A percentile compares a stretch with the other conserved stretches of the same genome.
phyloP scores from a whole-genome alignment of 2,329 filamentous ascomycete genomes.

The Phyllosticta capitalensis region DNA sequence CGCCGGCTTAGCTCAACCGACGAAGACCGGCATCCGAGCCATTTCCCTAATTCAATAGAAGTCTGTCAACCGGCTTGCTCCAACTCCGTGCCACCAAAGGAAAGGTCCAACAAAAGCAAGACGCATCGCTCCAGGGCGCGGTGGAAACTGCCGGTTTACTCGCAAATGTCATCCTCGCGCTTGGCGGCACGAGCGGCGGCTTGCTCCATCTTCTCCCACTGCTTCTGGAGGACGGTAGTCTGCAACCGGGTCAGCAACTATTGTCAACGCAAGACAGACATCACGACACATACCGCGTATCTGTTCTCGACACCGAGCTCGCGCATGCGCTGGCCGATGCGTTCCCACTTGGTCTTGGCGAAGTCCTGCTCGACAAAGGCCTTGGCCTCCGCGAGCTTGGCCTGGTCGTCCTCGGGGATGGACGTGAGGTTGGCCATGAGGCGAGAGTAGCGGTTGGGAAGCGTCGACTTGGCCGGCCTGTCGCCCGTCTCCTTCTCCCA shows the following conservation, averaged over 20 bases:
- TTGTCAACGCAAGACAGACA: background rate
- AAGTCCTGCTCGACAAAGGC: conserved; percentile 8
- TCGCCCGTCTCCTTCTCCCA: conserved; percentile 13
- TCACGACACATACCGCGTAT: conserved; percentile 6
- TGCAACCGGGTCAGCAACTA: background rate
- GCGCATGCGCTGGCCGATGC: conserved; percentile 12
- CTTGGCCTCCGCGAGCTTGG: conserved; percentile 8
- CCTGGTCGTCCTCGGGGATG: conserved; percentile 10
- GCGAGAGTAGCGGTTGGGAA: conserved; percentile 15
- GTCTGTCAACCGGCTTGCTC: background rate
- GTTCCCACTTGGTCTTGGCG: conserved; percentile 14
- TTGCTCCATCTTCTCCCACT: conserved; percentile 11
- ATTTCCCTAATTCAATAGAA: background rate
- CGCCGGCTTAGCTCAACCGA: background rate
- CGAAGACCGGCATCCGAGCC: background rate
- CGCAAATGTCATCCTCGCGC: background rate
- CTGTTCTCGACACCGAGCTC: conserved; percentile 9
- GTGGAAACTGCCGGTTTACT: background rate
- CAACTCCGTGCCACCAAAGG: background rate
- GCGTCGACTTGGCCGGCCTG: conserved; percentile 13
- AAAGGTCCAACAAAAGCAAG: background rate
- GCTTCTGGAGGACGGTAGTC: conserved; percentile 13
- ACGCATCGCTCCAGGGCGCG: background rate
- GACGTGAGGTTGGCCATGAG: conserved; percentile 13
- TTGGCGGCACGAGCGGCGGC: background rate